These are phyloP conservation scores for rapeseed (Brassica napus) DNA, from an alignment of 345 rosid genomes.

Conservation along the genomic window Da-Ae NC_063450.1:28911001-28911500, in stretches of 20 bases:
- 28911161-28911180: too few species aligned
- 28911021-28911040: not conserved
- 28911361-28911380: not conserved
- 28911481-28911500: not conserved
- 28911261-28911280: constrained; percentile 53
- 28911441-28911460: not conserved
- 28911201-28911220: too few species aligned
- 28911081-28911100: too few species aligned
- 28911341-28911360: not conserved
- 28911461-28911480: not conserved
- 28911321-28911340: constrained; percentile 9
- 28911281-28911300: constrained; percentile 69
- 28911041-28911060: not conserved
- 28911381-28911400: not conserved
- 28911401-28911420: not conserved
- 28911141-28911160: too few species aligned
- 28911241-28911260: constrained; percentile 29
- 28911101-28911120: too few species aligned
- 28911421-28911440: not conserved
- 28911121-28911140: too few species aligned
- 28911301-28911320: constrained; percentile 47
- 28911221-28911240: too few species aligned
- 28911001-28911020: not conserved
- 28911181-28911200: too few species aligned
- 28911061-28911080: too few species aligned